Percentiles rank a stretch among this genome's conserved stretches.
These are phyloP conservation scores for Daldinia sp. DNA, from an alignment of 2,329 filamentous ascomycete species.

Conservation along the genomic window DNA sequence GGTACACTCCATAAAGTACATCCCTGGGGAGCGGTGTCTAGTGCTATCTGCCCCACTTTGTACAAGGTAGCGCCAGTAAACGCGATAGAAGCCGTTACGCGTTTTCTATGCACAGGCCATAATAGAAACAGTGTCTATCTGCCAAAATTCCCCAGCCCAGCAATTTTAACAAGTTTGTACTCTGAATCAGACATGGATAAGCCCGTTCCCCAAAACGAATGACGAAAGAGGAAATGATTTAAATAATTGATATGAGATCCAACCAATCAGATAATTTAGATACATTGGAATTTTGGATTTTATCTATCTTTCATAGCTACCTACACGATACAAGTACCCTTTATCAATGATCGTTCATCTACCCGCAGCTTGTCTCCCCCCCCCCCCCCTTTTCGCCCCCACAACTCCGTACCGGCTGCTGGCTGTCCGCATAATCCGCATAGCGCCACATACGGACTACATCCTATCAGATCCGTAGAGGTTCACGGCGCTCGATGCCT, in stretches of 20 bases:
- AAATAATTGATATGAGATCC: constrained; percentile 8
- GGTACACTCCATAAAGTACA: constrained; percentile 22
- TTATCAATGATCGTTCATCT: constrained; percentile 23
- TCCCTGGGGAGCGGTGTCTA: constrained; percentile 19
- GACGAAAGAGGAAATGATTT: constrained; percentile 32
- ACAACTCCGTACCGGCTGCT: constrained; percentile 15
- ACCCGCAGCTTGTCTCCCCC: constrained; percentile 7
- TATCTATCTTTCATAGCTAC: neutral
- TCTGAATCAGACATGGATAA: constrained; percentile 11
- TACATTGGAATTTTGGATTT: constrained; percentile 16
- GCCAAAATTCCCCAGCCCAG: constrained; percentile 7
- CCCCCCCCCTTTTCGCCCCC: neutral
- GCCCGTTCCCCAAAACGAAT: constrained; percentile 28
- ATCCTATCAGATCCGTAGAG: constrained; percentile 15
- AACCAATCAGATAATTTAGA: constrained; percentile 40
- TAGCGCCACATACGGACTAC: constrained; percentile 4
- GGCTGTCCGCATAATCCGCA: constrained; percentile 8
- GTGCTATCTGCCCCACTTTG: constrained; percentile 24
- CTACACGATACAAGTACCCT: neutral
- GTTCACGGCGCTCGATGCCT: constrained; percentile 10
- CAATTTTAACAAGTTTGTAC: constrained; percentile 7
- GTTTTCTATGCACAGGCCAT: constrained; percentile 31
- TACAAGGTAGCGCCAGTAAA: constrained; percentile 19
- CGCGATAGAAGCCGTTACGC: constrained; percentile 37
- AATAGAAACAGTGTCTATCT: constrained; percentile 7